Conservation (phyloP, 1,284 basidiomycete species). For the Rhodofomes roseus region DNA sequence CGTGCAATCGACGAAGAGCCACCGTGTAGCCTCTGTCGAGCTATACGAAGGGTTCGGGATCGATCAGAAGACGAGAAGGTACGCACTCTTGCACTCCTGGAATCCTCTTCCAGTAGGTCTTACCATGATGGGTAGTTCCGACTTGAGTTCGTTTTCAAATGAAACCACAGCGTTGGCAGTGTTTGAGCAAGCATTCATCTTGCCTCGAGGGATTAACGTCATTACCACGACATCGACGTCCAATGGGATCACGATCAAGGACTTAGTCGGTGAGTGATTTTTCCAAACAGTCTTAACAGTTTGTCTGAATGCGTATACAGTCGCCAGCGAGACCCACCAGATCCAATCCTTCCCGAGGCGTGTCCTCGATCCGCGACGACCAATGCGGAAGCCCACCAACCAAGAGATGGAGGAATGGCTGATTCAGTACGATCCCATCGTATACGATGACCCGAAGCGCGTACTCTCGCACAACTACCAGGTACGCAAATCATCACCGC, state of each 20-base stretch:
- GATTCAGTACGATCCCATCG: conserved; percentile 77
- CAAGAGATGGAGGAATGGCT: conserved; percentile 86
- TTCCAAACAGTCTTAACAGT: neutral
- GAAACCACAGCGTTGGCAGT: conserved; percentile 49
- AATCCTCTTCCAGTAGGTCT: neutral
- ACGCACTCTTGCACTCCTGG: neutral
- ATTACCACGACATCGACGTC: conserved; percentile 78
- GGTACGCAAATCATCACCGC: conserved; percentile 37
- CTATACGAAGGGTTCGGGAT: conserved; percentile 73
- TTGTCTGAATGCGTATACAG: conserved; percentile 32
- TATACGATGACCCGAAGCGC: conserved; percentile 71
- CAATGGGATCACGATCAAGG: conserved; percentile 85
- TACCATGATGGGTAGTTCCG: conserved; percentile 46
- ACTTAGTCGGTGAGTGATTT: conserved; percentile 68
- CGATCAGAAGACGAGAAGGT: conserved; percentile 74
- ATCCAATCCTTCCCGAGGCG: conserved; percentile 75
- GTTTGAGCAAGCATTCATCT: conserved; percentile 70
- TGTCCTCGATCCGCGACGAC: conserved; percentile 83
- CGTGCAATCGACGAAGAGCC: conserved; percentile 58
- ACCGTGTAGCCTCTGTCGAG: conserved; percentile 77
- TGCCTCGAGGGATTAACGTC: conserved; percentile 66
- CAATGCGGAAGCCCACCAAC: conserved; percentile 71
- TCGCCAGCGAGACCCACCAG: conserved; percentile 75
- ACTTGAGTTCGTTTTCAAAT: conserved; percentile 65
- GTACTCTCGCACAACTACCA: conserved; percentile 79